phyloP scores from a whole-genome alignment of 1,284 basidiomycete genomes.

The Moniliella sp. region DNA sequence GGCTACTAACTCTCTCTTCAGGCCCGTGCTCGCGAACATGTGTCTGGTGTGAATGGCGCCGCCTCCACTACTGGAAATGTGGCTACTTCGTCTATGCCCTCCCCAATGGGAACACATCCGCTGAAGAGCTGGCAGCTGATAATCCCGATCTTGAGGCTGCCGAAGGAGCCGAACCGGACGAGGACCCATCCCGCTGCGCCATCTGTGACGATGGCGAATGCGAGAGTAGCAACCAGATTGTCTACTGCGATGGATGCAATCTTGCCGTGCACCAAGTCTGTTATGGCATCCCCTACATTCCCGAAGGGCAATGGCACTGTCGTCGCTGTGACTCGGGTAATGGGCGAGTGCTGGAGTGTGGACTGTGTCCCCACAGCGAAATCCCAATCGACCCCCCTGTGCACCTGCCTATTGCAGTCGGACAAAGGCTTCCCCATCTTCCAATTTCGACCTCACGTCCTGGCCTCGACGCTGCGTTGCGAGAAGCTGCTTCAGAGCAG shows the following conservation, averaged over 20 bases:
- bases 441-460: too few relatives aligned
- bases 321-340: conserved; percentile 94
- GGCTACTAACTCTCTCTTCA: conserved; percentile 1
- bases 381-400: too few relatives aligned
- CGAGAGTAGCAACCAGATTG: conserved; percentile 94
- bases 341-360: conserved; percentile 76
- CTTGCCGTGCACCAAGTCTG: conserved; percentile 97
- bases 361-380: conserved; percentile 82
- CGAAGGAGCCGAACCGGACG: conserved; percentile 9
- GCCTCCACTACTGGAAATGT: conserved; percentile 1
- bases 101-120: conserved; percentile 44
- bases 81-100: background rate
- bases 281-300: conserved; percentile 96
- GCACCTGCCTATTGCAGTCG: too few relatives aligned
- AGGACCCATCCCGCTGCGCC: conserved; percentile 50
- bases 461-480: too few relatives aligned
- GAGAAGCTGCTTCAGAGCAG: too few relatives aligned
- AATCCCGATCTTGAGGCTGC: conserved; percentile 4
- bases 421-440: too few relatives aligned
- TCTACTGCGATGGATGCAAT: conserved; percentile 98
- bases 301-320: conserved; percentile 97
- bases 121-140: conserved; percentile 15
- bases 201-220: conserved; percentile 96
- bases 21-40: background rate
- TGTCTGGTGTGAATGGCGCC: too few relatives aligned